These are phyloP conservation scores for Athelia sp. DNA, from an alignment of 1,284 basidiomycete genomes.

Conservation along the genomic window DNA sequence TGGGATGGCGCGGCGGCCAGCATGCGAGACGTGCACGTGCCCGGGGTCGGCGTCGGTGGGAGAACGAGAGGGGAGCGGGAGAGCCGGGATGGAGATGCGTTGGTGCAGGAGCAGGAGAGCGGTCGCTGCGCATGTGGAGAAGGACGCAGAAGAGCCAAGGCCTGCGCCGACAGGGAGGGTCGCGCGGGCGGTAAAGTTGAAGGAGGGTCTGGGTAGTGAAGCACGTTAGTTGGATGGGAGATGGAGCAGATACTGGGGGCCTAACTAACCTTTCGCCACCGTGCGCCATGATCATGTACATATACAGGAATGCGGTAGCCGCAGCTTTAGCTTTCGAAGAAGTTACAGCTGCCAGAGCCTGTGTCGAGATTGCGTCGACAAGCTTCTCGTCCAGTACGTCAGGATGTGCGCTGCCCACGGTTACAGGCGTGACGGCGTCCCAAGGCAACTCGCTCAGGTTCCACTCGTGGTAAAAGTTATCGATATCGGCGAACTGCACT, in stretches of 20 bases:
- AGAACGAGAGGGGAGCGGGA: conserved; percentile 38
- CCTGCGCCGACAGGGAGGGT: conserved; percentile 99
- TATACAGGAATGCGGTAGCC: conserved; percentile 84
- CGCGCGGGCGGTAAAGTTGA: conserved; percentile 82
- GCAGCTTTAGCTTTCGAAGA: conserved; percentile 60
- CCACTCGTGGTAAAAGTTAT: conserved; percentile 79
- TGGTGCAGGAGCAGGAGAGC: conserved; percentile 72
- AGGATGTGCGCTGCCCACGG: conserved; percentile 51
- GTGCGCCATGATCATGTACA: conserved; percentile 81
- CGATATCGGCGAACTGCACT: conserved; percentile 80
- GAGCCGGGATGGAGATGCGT: conserved; percentile 50
- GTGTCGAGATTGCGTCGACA: conserved; percentile 59
- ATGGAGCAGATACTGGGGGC: conserved; percentile 7
- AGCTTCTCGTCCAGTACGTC: conserved; percentile 68
- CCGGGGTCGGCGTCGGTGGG: conserved; percentile 34
- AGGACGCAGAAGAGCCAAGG: conserved; percentile 95
- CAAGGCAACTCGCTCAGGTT: conserved; percentile 81
- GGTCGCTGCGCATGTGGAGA: conserved; percentile 83
- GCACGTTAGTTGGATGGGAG: background rate
- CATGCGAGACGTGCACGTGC: conserved; percentile 58
- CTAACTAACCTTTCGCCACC: conserved; percentile 48
- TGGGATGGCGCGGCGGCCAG: conserved; percentile 61
- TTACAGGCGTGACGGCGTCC: conserved; percentile 59
- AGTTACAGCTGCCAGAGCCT: conserved; percentile 42
- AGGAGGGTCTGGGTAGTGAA: conserved; percentile 51